Conservation (phyloP, 768 basidiomycete genomes). For the Pisolithus tinctorius region DNA sequence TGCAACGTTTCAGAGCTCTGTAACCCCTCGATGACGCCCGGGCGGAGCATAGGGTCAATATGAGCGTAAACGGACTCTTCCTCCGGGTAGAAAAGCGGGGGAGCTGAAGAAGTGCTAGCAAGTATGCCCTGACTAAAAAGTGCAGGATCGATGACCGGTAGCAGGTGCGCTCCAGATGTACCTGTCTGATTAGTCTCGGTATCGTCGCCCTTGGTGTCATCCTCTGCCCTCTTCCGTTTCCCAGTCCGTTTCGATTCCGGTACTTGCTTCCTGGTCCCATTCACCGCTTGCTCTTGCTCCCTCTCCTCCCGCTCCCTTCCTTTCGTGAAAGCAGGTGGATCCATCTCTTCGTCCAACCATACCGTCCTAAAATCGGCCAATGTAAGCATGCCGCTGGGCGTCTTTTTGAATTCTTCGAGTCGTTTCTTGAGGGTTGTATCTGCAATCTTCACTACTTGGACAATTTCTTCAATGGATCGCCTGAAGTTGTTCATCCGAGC, state of each 20-base stretch:
- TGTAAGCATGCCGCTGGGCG: conserved; percentile 78
- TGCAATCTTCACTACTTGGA: conserved; percentile 99
- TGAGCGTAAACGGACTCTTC: conserved; percentile 36
- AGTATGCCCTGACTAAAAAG: conserved; percentile 66
- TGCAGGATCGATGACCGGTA: conserved; percentile 43
- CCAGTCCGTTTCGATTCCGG: conserved; percentile 27
- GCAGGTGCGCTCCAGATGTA: conserved; percentile 14
- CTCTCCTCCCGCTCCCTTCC: conserved; percentile 66
- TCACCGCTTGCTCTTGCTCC: conserved; percentile 37
- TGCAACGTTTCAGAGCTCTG: conserved; percentile 6
- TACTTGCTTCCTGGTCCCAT: conserved; percentile 23
- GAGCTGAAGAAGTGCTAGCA: conserved; percentile 37
- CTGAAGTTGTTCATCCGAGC: conserved; percentile 99
- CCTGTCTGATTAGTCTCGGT: conserved; percentile 3
- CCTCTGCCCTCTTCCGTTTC: conserved; percentile 36
- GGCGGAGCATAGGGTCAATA: conserved; percentile 52
- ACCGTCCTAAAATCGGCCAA: conserved; percentile 85
- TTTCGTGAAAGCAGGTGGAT: conserved; percentile 83
- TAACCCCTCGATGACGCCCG: conserved; percentile 12
- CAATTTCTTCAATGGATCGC: conserved; percentile 88
- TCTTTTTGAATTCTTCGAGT: conserved; percentile 90
- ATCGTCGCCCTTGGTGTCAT: conserved; percentile 29
- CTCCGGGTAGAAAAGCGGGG: conserved; percentile 40
- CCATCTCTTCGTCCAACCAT: conserved; percentile 88
- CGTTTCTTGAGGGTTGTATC: conserved; percentile 91